A percentile compares a stretch with the other conserved stretches of the same genome.
Conservation (phyloP, 345 rosid genomes). For the Camelina neglecta region DNA sequence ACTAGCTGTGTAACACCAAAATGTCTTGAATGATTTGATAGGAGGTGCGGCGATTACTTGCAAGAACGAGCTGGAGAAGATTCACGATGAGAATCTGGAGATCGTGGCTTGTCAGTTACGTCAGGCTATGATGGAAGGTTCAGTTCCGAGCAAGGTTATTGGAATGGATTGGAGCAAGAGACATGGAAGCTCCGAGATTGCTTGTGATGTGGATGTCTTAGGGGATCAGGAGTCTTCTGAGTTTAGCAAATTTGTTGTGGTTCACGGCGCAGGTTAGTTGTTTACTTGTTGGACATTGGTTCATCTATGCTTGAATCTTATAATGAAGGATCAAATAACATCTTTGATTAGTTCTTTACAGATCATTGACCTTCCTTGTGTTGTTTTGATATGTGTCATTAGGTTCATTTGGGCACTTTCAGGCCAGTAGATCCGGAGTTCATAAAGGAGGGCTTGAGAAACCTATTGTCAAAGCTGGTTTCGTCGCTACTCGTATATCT, state of each 20-base stretch:
- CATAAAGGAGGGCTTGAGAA: constrained; percentile 84
- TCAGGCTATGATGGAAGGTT: constrained; percentile 55
- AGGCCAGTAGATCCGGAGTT: constrained; percentile 94
- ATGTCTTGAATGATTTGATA: constrained; percentile 23
- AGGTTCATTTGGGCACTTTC: constrained; percentile 99
- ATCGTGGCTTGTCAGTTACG: constrained; percentile 68
- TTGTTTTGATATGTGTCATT: constrained; percentile 27
- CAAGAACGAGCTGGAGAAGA: constrained; percentile 87
- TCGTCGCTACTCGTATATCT: constrained; percentile 90
- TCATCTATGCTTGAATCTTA: background rate
- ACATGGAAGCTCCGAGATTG: constrained; percentile 57
- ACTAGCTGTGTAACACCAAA: background rate
- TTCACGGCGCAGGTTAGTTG: constrained; percentile 89
- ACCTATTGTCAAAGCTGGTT: constrained; percentile 86
- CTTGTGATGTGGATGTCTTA: constrained; percentile 50
- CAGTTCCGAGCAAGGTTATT: constrained; percentile 49
- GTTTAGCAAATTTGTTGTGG: constrained; percentile 67
- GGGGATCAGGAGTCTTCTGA: constrained; percentile 45
- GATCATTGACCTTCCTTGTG: constrained; percentile 6
- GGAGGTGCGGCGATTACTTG: constrained; percentile 95
- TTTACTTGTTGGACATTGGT: background rate
- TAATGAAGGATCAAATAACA: constrained; percentile 7
- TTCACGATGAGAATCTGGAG: constrained; percentile 69
- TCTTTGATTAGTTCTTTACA: background rate
- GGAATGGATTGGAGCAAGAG: constrained; percentile 97